Evolutionary conservation across 192 early-diverging fungal genomes (phyloP).

Genomic region (Helicostylum pulchrum): DNA sequence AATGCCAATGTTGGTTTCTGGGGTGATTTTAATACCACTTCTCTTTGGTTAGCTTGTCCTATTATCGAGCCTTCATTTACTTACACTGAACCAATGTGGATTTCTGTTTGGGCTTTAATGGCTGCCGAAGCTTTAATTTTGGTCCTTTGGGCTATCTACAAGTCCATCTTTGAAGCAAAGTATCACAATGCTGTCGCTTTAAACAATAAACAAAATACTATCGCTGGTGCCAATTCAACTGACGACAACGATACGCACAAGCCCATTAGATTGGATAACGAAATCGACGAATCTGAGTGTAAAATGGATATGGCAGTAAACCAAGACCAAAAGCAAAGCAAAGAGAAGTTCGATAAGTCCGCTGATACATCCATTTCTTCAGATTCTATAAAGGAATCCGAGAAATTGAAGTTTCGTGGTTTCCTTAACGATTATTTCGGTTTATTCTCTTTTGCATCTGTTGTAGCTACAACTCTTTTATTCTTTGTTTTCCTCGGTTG

Average conservation of each 20-base stretch:
- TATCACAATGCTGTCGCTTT: conserved; percentile 16
- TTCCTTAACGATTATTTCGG: conserved; percentile 58
- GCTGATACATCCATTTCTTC: neutral
- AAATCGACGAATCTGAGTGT: conserved; percentile 24
- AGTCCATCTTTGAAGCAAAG: conserved; percentile 26
- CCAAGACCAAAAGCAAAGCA: conserved; percentile 7
- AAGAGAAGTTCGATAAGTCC: neutral
- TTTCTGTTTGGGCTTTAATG: conserved; percentile 50
- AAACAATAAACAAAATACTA: neutral
- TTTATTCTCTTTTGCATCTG: conserved; percentile 43
- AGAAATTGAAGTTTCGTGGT: conserved; percentile 57
- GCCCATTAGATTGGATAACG: conserved; percentile 19
- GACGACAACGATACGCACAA: conserved; percentile 1
- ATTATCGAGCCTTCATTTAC: conserved; percentile 41
- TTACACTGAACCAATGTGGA: conserved; percentile 52
- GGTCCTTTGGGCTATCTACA: conserved; percentile 53
- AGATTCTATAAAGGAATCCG: conserved; percentile 24
- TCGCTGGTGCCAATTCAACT: neutral
- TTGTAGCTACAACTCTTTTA: conserved; percentile 51
- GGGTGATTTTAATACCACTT: conserved; percentile 7
- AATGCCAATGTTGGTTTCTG: conserved; percentile 10
- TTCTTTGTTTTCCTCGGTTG: conserved; percentile 68
- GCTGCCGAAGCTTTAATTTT: conserved; percentile 44
- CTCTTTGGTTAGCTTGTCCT: conserved; percentile 53
- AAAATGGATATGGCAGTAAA: neutral